phyloP scores from a whole-genome alignment of 306 rosid genomes.

The Castanea sativa region DNA sequence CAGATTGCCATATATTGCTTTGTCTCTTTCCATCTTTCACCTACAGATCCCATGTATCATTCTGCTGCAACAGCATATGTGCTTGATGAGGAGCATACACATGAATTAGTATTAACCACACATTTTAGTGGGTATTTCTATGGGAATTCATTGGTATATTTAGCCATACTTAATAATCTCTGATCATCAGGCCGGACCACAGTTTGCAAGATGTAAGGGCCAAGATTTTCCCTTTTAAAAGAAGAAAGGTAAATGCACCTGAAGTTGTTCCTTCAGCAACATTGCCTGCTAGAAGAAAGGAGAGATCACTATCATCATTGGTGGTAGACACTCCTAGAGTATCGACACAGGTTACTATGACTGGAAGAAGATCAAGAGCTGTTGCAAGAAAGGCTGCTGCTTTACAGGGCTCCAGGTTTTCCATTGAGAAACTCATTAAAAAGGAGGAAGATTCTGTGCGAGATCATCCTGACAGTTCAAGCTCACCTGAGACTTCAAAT shows the following conservation, averaged over 20 bases:
- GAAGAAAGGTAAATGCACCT: constrained; percentile 59
- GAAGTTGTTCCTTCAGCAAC: constrained; percentile 52
- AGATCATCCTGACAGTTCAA: constrained; percentile 57
- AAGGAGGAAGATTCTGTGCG: constrained; percentile 60
- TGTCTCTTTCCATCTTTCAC: not conserved
- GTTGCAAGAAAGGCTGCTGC: constrained; percentile 65
- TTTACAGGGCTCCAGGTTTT: constrained; percentile 55
- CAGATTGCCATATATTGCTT: not conserved
- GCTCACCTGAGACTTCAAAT: constrained; percentile 61
- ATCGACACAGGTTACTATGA: constrained; percentile 57
- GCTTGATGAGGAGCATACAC: constrained; percentile 5
- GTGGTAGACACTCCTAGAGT: constrained; percentile 92
- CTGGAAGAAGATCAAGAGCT: constrained; percentile 84
- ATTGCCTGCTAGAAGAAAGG: constrained; percentile 81
- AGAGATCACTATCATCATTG: constrained; percentile 90
- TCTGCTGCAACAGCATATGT: not conserved
- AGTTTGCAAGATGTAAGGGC: constrained; percentile 82
- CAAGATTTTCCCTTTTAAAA: constrained; percentile 73
- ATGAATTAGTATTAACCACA: constrained; percentile 16
- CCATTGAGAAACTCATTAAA: constrained; percentile 50
- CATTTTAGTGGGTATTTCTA: constrained; percentile 3
- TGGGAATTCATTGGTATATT: constrained; percentile 12
- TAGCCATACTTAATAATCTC: constrained; percentile 20
- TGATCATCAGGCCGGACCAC: constrained; percentile 86
- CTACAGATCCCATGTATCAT: not conserved